Evolutionary conservation across 768 basidiomycete species (phyloP).

Genomic region (Podaxis sp.): DNA sequence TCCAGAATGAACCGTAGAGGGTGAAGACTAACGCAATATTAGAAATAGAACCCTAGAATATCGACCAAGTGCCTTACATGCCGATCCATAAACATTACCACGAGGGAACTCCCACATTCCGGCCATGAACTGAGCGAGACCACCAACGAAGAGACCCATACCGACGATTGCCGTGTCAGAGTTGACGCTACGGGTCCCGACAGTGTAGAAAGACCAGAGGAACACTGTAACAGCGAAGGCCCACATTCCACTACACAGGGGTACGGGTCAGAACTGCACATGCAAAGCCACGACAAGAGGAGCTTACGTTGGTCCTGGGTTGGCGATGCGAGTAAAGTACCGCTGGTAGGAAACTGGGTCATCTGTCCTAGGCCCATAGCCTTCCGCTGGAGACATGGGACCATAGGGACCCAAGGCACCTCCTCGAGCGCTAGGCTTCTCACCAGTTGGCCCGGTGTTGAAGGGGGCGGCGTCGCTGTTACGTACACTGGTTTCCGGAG

Average conservation of each 20-base stretch:
- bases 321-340: conserved; percentile 17
- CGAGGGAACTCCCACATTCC: conserved; percentile 62
- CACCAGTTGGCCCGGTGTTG: neutral
- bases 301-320: conserved; percentile 18
- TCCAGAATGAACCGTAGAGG: conserved; percentile 64
- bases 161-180: conserved; percentile 54
- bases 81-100: conserved; percentile 52
- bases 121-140: conserved; percentile 62
- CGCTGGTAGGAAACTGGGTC: conserved; percentile 19
- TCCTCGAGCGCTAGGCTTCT: conserved; percentile 12
- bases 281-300: neutral
- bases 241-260: conserved; percentile 44
- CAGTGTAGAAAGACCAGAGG: conserved; percentile 56
- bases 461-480: conserved; percentile 8
- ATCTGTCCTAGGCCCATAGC: conserved; percentile 16
- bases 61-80: conserved; percentile 34
- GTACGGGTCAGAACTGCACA: neutral
- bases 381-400: conserved; percentile 16
- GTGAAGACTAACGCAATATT: conserved; percentile 45
- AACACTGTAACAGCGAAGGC: conserved; percentile 61
- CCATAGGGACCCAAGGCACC: conserved; percentile 11
- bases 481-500: neutral
- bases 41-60: conserved; percentile 1
- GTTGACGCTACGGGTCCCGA: conserved; percentile 37
- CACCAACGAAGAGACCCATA: conserved; percentile 65